Evolutionary conservation across 176 grass and related monocot genomes (phyloP).

Genomic region (Aegilops bicornis): DNA sequence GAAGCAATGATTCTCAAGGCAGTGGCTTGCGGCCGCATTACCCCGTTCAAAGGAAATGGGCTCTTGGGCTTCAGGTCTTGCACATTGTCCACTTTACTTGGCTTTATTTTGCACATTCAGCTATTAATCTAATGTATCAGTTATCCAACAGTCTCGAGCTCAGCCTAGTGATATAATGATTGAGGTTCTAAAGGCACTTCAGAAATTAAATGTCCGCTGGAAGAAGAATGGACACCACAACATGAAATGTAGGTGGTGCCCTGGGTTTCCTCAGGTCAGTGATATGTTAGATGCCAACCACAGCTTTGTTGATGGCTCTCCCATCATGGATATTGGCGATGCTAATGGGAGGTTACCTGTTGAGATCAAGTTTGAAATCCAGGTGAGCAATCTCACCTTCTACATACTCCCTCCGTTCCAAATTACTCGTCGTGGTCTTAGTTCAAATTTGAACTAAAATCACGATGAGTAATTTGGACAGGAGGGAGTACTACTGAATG

Average conservation of each 20-base stretch:
- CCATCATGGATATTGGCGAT: too few species aligned
- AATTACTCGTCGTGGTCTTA: too few species aligned
- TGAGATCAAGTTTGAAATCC: too few species aligned
- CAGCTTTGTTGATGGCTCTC: too few species aligned
- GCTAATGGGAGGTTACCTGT: too few species aligned
- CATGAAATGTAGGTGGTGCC: constrained; percentile 46
- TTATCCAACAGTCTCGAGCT: constrained; percentile 72
- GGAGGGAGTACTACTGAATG: too few species aligned
- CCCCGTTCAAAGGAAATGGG: constrained; percentile 87
- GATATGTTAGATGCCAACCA: too few species aligned
- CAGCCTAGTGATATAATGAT: constrained; percentile 93
- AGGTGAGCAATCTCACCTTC: too few species aligned
- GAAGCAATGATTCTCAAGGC: constrained; percentile 35
- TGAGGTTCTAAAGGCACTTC: constrained; percentile 82
- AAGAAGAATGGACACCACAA: constrained; percentile 95
- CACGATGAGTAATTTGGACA: too few species aligned
- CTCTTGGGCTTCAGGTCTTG: constrained; percentile 93
- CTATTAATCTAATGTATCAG: constrained; percentile 22
- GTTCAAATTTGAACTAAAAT: too few species aligned
- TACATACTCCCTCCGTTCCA: too few species aligned
- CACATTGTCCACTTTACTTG: constrained; percentile 20
- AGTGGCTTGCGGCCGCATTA: constrained; percentile 32
- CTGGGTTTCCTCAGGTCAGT: too few species aligned
- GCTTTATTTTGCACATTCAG: constrained; percentile 12
- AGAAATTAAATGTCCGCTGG: constrained; percentile 25